A percentile compares a stretch with the other conserved stretches of the same genome.
phyloP scores from a whole-genome alignment of 805 yeast species.

The Nematodospora valgi region DNA sequence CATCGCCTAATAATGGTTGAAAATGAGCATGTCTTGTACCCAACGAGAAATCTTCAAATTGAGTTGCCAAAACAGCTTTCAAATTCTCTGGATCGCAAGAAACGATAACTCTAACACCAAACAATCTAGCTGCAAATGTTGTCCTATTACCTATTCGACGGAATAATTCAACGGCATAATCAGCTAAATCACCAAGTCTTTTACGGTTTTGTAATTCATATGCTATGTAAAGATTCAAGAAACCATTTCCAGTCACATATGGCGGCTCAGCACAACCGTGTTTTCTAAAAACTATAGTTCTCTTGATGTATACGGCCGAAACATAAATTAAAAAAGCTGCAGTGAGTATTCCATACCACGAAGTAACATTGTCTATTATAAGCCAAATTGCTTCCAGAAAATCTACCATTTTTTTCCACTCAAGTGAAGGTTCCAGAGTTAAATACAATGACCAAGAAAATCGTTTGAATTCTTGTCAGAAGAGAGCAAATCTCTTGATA shows the following conservation, averaged over 20 bases:
- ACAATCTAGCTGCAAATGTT: slow-evolving; percentile 13
- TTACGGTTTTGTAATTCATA: slow-evolving; percentile 6
- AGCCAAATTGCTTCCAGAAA: too few species aligned
- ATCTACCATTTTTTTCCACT: too few species aligned
- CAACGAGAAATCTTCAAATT: slow-evolving; percentile 37
- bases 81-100: slow-evolving; percentile 41
- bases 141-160: background rate
- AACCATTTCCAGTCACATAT: slow-evolving; percentile 5
- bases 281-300: slow-evolving; percentile 4
- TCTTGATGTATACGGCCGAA: slow-evolving; percentile 2
- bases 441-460: too few species aligned
- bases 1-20: slow-evolving; percentile 38
- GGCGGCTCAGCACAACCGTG: slow-evolving; percentile 7
- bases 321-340: slow-evolving; percentile 1
- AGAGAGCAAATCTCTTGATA: too few species aligned
- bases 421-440: too few species aligned
- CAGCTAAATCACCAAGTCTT: slow-evolving; percentile 5
- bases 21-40: slow-evolving; percentile 38
- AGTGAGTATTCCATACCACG: slow-evolving; percentile 7
- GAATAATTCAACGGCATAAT: slow-evolving; percentile 5
- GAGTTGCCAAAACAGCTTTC: slow-evolving; percentile 41
- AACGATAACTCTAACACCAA: slow-evolving; percentile 18
- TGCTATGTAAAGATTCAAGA: slow-evolving; percentile 6
- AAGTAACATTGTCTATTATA: too few species aligned
- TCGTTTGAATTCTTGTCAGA: too few species aligned